Conservation (phyloP, 345 rosid species). For the Draba incana region DNA sequence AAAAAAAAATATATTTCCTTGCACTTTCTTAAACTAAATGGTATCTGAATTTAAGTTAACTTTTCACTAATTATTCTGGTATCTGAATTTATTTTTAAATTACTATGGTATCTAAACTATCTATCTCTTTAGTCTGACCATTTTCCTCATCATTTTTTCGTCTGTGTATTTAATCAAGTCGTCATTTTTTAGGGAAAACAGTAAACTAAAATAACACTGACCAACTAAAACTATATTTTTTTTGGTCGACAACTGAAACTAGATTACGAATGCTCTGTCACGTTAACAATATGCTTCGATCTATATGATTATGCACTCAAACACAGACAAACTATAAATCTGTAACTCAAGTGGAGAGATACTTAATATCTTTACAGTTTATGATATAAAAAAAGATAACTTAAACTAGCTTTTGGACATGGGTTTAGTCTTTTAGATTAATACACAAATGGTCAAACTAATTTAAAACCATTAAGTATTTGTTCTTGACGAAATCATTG, state of each 20-base stretch:
- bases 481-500: background rate
- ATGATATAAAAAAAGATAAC: background rate
- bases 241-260: too few relatives aligned
- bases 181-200: background rate
- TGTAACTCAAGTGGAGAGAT: too few relatives aligned
- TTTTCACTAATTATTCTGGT: background rate
- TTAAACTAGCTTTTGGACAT: conserved; percentile 3
- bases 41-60: background rate
- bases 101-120: background rate
- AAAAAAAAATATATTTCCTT: background rate
- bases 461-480: background rate
- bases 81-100: background rate
- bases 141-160: too few relatives aligned
- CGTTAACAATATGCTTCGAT: too few relatives aligned
- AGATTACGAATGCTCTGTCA: too few relatives aligned
- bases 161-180: background rate
- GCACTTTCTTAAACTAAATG: background rate
- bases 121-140: background rate
- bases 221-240: too few relatives aligned
- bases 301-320: too few relatives aligned
- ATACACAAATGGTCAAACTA: background rate
- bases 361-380: conserved; percentile 37
- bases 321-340: too few relatives aligned
- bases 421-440: background rate
- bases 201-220: too few relatives aligned